phyloP scores from a whole-genome alignment of 1,139 yeast genomes.

The Yamadazyma atmosphaerica region DNA sequence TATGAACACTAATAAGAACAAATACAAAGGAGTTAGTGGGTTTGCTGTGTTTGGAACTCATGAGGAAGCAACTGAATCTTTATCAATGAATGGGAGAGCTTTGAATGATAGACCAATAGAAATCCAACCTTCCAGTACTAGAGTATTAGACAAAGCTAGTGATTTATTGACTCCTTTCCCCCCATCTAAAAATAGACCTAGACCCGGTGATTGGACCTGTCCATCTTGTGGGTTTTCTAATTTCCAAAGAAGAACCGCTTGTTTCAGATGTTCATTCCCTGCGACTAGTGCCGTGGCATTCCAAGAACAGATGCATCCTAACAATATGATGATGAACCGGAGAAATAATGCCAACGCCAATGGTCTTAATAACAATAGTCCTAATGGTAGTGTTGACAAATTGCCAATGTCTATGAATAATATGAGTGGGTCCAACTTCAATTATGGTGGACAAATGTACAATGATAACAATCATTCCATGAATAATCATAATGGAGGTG shows the following conservation, averaged over 20 bases:
- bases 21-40: constrained; percentile 53
- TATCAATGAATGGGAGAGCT: constrained; percentile 77
- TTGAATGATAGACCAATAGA: constrained; percentile 76
- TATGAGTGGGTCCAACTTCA: constrained; percentile 2
- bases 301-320: constrained; percentile 45
- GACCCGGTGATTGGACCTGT: constrained; percentile 98
- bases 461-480: constrained; percentile 5
- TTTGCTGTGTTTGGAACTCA: constrained; percentile 84
- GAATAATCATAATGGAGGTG: constrained; percentile 9
- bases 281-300: constrained; percentile 70
- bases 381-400: constrained; percentile 12
- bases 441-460: background rate
- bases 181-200: constrained; percentile 82
- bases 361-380: too few relatives aligned
- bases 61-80: constrained; percentile 79
- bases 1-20: constrained; percentile 7
- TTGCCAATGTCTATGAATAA: constrained; percentile 5
- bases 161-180: constrained; percentile 85
- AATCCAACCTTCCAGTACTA: constrained; percentile 81
- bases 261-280: constrained; percentile 91
- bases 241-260: constrained; percentile 91
- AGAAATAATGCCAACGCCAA: too few relatives aligned
- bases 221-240: constrained; percentile 95
- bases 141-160: constrained; percentile 77
- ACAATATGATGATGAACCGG: constrained; percentile 8